Base-by-base conservation (phyloP, 225 moss, liverwort and hornwort species). In the Ulota crispa region DNA sequence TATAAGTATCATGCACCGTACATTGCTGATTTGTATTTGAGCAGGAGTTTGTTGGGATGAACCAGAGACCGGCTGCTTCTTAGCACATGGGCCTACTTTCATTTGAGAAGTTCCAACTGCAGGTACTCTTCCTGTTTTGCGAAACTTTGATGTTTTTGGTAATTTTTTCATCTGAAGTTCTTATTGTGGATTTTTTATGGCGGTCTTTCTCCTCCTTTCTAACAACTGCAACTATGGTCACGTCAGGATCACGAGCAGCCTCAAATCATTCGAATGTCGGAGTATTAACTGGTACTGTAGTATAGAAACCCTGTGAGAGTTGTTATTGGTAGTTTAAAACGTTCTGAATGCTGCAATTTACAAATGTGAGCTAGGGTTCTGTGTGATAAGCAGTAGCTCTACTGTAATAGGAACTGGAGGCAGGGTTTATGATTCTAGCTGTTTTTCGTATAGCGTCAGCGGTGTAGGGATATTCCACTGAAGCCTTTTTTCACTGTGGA, bases 211-310 rank as follows among this genome's bases (percentile, higher is more conserved):
- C 70, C 32, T 53, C 70, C 31, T 64, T 54, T 64, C 43, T 69
- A n/a, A 69, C 41, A n/a, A 78, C 23, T 78, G 54, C 32, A 43
- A 34, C 23, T 54, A 23, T 68, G 77, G 6, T 83, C 41, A 43
- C 80, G 23, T 80, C 68, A 87, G 83, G 83, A 76, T 68, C 21
- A 45, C 4, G 19, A 21, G 74, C 68, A 43, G 69, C 14, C 30
- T 13, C 43, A 43, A 54, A 36, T 14, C 16, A 52, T 86, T 64
- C 11, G 30, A 64, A 56, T 30, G 7, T 5, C 1, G 12, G n/a
- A 30, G 21, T 59, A 23, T 50, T 45, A 39, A 39, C 37, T 31
- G 41, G 14, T 60, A 4, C 45, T 1, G 45, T 13, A 72, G 68
- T 32, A 9, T 3, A 31, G 15, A 27, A 61, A 26, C 2, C 6